phyloP scores from a whole-genome alignment of 352 stramenopile genomes.

The Globisporangium nagaii region DNA sequence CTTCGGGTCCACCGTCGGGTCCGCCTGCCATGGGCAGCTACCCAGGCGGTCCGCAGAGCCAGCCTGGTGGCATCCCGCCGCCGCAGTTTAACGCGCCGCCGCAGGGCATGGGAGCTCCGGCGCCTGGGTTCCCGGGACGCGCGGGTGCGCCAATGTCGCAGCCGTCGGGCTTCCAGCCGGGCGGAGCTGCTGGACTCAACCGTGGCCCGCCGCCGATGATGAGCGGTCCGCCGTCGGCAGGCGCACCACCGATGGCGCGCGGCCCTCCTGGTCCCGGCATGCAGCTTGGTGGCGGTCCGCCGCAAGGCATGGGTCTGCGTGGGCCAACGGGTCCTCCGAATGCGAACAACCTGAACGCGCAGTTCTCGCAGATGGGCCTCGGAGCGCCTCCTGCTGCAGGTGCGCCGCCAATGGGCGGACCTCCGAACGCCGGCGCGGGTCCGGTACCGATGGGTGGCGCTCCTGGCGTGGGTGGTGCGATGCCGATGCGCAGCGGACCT shows the following conservation, averaged over 20 bases:
- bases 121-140: constrained; percentile 12
- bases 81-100: constrained; percentile 12
- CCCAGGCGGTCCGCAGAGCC: constrained; percentile 13
- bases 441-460: constrained; percentile 16
- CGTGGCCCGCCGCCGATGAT: constrained; percentile 26
- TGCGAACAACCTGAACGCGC: constrained; percentile 34
- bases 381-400: constrained; percentile 21
- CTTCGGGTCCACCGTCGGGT: constrained; percentile 19
- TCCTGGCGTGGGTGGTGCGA: background rate
- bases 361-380: constrained; percentile 71
- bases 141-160: constrained; percentile 15
- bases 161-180: constrained; percentile 12
- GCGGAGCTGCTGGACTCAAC: constrained; percentile 1
- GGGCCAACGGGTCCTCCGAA: constrained; percentile 8
- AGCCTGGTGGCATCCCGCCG: constrained; percentile 8
- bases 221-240: constrained; percentile 13
- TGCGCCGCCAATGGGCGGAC: constrained; percentile 27
- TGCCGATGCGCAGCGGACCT: constrained; percentile 8
- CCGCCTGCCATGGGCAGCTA: constrained; percentile 16
- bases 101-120: background rate
- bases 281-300: constrained; percentile 3
- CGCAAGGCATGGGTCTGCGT: constrained; percentile 13
- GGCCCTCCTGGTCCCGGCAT: constrained; percentile 15
- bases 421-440: constrained; percentile 14
- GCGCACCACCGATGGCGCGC: constrained; percentile 9